Base-by-base conservation (phyloP, 129 eudicot genomes). In the Artemisia annua region DNA sequence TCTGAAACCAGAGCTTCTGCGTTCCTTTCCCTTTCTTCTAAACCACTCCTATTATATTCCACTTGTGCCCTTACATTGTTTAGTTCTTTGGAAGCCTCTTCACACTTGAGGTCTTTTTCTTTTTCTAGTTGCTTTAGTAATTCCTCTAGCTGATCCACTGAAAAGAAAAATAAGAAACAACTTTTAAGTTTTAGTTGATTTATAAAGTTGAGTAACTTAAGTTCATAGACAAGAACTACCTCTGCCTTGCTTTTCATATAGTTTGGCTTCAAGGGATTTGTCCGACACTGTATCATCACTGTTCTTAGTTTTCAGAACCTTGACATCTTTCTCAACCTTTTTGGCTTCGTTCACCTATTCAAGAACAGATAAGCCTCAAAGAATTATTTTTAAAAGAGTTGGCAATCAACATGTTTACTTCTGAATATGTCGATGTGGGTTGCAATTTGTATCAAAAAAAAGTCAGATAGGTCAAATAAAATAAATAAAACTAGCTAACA, bases 251-350 rank as follows among this genome's bases (percentile, higher is more conserved):
- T 32, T 79, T 85, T 93, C 98, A 62, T 84, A 82, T 43, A 84
- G 56, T 77, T 84, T 93, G 49, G 90, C 95, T 72, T 89, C 98
- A 11, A 89, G 95, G 32, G 98, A 87, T 83, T 85, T 92, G 16
- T 84, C 89, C 53, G 75, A 52, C 72, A 87, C 77, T 49, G 70
- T 85, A 17, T 87, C 92, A 64, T 87, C 97, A 58, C 88, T 81
- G 65, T 75, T 78, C 78, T 89, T 86, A 48, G 67, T 71, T 82
- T 90, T 93, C 16, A 93, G 78, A 69, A 76, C 69, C 86, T 93
- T 93, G n/a, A 90, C 83, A 63, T 90, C 96, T 77, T 93, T 89
- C 16, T 92, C 98, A 80, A 85, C 79, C 70, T 86, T 67, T 83
- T 92, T 92, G 5, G 86, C 85, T 43, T 89, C 80, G 64, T 81